Evolutionary conservation across 2,329 filamentous ascomycete species (phyloP), one percentile per base, ranked within the genome.

Genomic region (Verticillium klebahnii): DNA sequence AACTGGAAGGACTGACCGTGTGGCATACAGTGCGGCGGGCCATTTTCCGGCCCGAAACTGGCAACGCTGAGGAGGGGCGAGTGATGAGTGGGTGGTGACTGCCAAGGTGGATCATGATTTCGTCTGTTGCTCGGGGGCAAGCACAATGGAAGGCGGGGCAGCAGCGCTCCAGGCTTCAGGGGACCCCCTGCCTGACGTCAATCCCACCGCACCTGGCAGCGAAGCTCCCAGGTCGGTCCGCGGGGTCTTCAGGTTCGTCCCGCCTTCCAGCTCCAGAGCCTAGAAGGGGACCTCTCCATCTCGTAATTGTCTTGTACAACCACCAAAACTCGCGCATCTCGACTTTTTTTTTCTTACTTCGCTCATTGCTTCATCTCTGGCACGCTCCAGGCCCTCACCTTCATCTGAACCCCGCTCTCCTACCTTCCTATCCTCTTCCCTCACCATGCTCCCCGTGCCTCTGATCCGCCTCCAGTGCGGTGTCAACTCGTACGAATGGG

Each of bases 401-500:
- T 32, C 6, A 17, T 32, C 8, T n/a, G 19, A 32, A 17, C 9
- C 5, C 29, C 19, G 12, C 54, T n/a, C 29, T 12, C 7, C 6
- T 12, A 1, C 54, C 31, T 32, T 25, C 17, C 19, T 23, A 9
- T 29, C 32, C 8, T 32, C 31, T 32, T 11, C 15, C 25, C 12
- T 60, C 45, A 64, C 45, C 60, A 72, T 59, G 31, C 81, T 93
- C 84, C 90, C 90, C 72, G 86, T 95, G 64, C 93, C 94, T 71
- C 80, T 98, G 60, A 84, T 97, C 74, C 88, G 92, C 69, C 87
- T 98, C 67, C 88, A 91, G 75, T 93, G 91, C 80, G 95, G 94
- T 72, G 92, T 96, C 72, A 98, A 98, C 78, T 97, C 93, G 77
- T 99, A 99, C 75, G 95, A 97, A 80, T 99, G 95, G 95, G 95